Base-by-base conservation (phyloP, 768 basidiomycete genomes). In the Suillus placidus region DNA sequence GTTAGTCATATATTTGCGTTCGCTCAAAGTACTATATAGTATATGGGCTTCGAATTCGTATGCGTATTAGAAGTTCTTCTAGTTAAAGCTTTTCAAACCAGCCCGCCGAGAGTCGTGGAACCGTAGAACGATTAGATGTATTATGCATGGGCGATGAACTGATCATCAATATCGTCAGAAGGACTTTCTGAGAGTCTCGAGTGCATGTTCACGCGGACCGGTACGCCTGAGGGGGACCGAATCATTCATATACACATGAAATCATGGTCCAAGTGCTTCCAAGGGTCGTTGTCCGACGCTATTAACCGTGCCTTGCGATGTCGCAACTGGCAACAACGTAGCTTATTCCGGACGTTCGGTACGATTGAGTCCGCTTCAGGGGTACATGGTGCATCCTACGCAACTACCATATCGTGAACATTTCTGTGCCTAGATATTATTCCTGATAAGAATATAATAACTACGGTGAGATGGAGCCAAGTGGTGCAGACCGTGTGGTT, bases 161-260 rank as follows among this genome's bases (percentile, higher is more conserved):
- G 26, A 60, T 60, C 38, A 60, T 38, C 8, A 34, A 34, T 55
- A 12, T 60, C 30, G 2, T 42, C 20, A 4, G 40, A 60, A 26
- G 26, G 20, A 35, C 20, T 32, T 55, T 55, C 32, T 34, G 32
- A 34, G 30, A 30, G 23, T 26, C 49, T 51, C 23, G 23, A 51
- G 35, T 55, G 20, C 54, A 55, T 13, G 12, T 42, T 30, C 18
- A 42, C 26, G 12, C 58, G 58, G 58, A 20, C 58, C 58, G 58
- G 40, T 42, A 16, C 18, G 32, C 58, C 58, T 60, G 26, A 42
- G 58, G 40, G 58, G 10, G 40, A 20, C 26, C 30, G 23, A 6
- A 60, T 60, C 58, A 60, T 60, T 42, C 58, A 30, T 60, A 42
- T 42, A 18, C n/a, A 42, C 26, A 60, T 42, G 38, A 42, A 60